Percentiles rank a stretch among this genome's conserved stretches.
These are phyloP conservation scores for Malus sieversii DNA, from an alignment of 306 rosid genomes.

Conservation along the genomic window DNA sequence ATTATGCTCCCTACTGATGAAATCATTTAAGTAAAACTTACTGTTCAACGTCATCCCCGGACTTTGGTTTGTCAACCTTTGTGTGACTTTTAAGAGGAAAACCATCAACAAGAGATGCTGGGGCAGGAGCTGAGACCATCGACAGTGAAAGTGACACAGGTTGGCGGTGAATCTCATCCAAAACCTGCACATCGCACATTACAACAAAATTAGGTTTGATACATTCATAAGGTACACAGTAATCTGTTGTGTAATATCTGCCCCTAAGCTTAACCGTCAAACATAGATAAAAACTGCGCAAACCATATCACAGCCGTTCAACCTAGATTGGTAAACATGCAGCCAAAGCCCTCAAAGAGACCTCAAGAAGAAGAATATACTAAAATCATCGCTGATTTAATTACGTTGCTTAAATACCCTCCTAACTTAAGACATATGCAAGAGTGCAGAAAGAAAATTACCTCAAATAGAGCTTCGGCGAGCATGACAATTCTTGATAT, in stretches of 20 bases:
- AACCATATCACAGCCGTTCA: neutral
- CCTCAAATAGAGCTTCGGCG: constrained; percentile 97
- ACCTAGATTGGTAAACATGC: neutral
- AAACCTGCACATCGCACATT: constrained; percentile 46
- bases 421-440: neutral
- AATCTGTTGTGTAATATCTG: neutral
- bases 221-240: neutral
- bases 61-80: constrained; percentile 40
- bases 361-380: neutral
- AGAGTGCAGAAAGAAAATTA: constrained; percentile 21
- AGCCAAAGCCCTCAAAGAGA: neutral
- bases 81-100: constrained; percentile 74
- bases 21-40: constrained; percentile 29
- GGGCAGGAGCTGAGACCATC: constrained; percentile 90
- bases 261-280: neutral
- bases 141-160: constrained; percentile 75
- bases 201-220: neutral
- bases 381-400: neutral
- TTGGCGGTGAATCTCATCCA: constrained; percentile 94
- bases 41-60: constrained; percentile 56
- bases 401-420: neutral
- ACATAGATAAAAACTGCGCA: neutral
- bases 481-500: constrained; percentile 96
- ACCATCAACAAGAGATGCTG: constrained; percentile 77
- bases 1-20: neutral